Percentiles rank a stretch among this genome's conserved stretches.
Evolutionary conservation across 768 basidiomycete species (phyloP).

Genomic region (Lactarius akahatsu): DNA sequence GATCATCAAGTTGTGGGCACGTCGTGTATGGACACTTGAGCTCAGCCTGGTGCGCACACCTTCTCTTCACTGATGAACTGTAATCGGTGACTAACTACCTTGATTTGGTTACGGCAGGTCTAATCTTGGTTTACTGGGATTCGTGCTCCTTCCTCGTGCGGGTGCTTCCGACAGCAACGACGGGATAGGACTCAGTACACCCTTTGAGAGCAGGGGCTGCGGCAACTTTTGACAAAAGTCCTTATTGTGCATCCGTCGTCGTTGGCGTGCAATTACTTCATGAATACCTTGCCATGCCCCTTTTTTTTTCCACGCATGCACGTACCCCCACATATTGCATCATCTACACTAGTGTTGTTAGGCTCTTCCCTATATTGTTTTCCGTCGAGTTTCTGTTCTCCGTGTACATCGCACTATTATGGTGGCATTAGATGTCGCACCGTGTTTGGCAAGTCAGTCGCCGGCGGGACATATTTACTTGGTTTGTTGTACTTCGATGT

Average conservation of each 20-base stretch:
- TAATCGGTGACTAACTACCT: slow-evolving; percentile 1
- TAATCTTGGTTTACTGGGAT: slow-evolving; percentile 5
- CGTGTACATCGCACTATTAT: slow-evolving; percentile 24
- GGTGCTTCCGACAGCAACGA: slow-evolving; percentile 4
- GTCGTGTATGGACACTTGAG: slow-evolving; percentile 98
- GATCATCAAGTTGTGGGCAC: slow-evolving; percentile 89
- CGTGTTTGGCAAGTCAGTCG: slow-evolving; percentile 18
- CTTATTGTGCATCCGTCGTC: background rate
- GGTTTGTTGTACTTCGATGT: slow-evolving; percentile 13
- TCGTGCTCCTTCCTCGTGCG: background rate
- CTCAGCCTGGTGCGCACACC: slow-evolving; percentile 70
- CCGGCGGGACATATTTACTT: slow-evolving; percentile 6
- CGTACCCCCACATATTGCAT: slow-evolving; percentile 9
- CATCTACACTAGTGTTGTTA: background rate
- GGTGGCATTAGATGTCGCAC: slow-evolving; percentile 1
- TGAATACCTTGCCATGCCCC: slow-evolving; percentile 15
- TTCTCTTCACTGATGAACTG: slow-evolving; percentile 27
- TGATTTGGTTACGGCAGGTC: slow-evolving; percentile 21
- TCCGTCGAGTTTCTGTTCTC: slow-evolving; percentile 6
- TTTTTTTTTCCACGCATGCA: slow-evolving; percentile 11
- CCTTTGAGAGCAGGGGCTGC: background rate
- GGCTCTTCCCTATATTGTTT: background rate
- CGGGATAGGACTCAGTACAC: background rate
- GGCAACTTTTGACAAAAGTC: background rate
- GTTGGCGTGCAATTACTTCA: slow-evolving; percentile 6